Evolutionary conservation across 2,329 filamentous ascomycete genomes (phyloP).

Genomic region (Verticillium zaregamsianum): DNA sequence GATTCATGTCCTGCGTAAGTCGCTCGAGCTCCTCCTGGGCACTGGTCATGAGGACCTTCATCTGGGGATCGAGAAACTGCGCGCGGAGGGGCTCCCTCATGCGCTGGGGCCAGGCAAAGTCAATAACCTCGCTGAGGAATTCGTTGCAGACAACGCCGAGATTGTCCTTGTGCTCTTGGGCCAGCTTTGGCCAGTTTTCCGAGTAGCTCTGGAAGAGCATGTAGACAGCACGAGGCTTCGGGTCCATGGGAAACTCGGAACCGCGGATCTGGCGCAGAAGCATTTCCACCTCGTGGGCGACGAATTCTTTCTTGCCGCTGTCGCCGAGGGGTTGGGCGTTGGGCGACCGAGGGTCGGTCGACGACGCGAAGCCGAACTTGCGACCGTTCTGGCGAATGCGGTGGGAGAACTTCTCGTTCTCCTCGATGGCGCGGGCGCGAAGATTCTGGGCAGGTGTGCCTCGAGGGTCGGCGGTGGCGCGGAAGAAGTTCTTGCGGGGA

Average conservation of each 20-base stretch:
- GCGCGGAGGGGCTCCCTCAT: conserved; percentile 47
- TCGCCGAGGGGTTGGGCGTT: conserved; percentile 12
- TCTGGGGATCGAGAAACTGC: conserved; percentile 44
- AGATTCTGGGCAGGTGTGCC: conserved; percentile 49
- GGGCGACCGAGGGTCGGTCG: conserved; percentile 12
- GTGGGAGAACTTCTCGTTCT: conserved; percentile 45
- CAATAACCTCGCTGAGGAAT: conserved; percentile 46
- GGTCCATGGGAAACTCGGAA: conserved; percentile 48
- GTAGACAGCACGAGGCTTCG: conserved; percentile 48
- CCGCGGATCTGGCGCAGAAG: conserved; percentile 46
- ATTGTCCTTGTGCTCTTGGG: conserved; percentile 51
- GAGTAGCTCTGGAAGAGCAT: conserved; percentile 52
- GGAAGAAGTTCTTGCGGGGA: conserved; percentile 46
- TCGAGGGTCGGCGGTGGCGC: conserved; percentile 41
- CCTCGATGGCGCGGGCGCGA: conserved; percentile 45
- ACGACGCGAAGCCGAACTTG: conserved; percentile 38
- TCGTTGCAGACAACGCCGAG: conserved; percentile 50
- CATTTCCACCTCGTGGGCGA: conserved; percentile 42
- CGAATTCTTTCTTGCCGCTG: conserved; percentile 42
- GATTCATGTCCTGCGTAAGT: conserved; percentile 45
- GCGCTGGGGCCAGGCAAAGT: conserved; percentile 44
- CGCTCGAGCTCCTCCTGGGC: conserved; percentile 41
- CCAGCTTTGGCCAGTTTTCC: conserved; percentile 47
- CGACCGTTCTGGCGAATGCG: conserved; percentile 46
- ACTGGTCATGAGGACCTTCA: conserved; percentile 40